These are phyloP conservation scores for Botrytis fabae DNA, from an alignment of 2,329 filamentous ascomycete genomes.

Conservation along the genomic window DNA sequence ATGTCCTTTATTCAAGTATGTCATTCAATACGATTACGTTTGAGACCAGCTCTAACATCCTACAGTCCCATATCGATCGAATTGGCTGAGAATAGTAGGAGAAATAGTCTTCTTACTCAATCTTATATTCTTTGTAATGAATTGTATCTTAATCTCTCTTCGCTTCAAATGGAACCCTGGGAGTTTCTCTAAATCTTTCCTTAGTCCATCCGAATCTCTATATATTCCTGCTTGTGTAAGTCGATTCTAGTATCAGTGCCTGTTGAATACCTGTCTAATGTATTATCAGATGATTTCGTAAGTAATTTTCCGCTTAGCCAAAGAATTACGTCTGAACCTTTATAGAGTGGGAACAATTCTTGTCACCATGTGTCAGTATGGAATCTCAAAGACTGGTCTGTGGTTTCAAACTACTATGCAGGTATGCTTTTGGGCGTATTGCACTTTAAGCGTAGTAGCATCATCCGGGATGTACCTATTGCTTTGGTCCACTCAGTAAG, in stretches of 20 bases:
- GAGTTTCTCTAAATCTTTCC: constrained; percentile 69
- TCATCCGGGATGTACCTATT: constrained; percentile 74
- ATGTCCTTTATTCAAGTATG: constrained; percentile 56
- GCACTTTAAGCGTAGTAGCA: constrained; percentile 63
- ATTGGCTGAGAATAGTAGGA: constrained; percentile 60
- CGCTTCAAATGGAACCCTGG: constrained; percentile 70
- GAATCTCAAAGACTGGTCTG: constrained; percentile 57
- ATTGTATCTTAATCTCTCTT: constrained; percentile 63
- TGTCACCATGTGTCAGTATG: constrained; percentile 78
- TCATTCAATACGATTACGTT: constrained; percentile 20
- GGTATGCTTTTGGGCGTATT: constrained; percentile 74
- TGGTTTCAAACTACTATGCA: constrained; percentile 64
- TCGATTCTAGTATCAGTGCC: constrained; percentile 21
- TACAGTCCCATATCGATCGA: constrained; percentile 53
- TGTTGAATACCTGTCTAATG: constrained; percentile 29
- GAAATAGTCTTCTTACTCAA: constrained; percentile 64
- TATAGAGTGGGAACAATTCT: constrained; percentile 71
- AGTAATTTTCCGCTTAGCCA: constrained; percentile 29
- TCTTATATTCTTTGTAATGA: constrained; percentile 60
- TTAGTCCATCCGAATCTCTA: constrained; percentile 74
- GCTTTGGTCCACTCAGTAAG: constrained; percentile 63
- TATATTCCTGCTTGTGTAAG: constrained; percentile 70
- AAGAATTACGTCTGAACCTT: background rate
- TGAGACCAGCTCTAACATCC: constrained; percentile 25
- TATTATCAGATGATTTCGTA: constrained; percentile 47